phyloP scores from a whole-genome alignment of 2,329 filamentous ascomycete species.

The Beauveria australis region DNA sequence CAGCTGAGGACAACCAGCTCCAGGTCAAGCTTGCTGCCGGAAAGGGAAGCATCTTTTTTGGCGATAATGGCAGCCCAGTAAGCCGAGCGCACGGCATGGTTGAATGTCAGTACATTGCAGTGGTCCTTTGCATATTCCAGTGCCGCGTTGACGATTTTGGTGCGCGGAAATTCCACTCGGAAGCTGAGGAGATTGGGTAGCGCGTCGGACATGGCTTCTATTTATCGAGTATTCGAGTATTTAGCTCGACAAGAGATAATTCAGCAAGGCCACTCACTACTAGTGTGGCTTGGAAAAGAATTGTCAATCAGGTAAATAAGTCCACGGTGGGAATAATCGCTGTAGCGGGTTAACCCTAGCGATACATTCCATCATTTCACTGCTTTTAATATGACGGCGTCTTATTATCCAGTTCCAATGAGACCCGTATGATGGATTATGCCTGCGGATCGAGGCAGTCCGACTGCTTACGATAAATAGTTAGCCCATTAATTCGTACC shows the following conservation, averaged over 20 bases:
- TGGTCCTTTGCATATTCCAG: conserved; percentile 8
- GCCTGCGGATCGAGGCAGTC: too few species aligned
- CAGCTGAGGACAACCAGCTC: conserved; percentile 12
- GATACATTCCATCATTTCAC: not conserved
- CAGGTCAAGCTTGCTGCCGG: not conserved
- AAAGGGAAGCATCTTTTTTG: conserved; percentile 1
- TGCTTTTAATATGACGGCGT: not conserved
- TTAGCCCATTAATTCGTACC: not conserved
- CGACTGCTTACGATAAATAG: not conserved
- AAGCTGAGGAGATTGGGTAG: not conserved
- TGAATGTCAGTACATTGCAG: conserved; percentile 10
- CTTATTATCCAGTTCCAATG: not conserved
- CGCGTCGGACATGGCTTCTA: not conserved
- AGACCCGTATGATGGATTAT: too few species aligned
- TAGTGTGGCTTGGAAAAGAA: not conserved
- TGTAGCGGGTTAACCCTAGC: not conserved
- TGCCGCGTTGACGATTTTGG: not conserved
- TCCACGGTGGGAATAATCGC: not conserved
- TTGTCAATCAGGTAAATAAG: not conserved
- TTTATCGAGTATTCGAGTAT: not conserved
- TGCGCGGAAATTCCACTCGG: not conserved
- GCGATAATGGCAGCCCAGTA: conserved; percentile 12
- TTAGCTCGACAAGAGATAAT: not conserved
- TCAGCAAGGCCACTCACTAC: not conserved
- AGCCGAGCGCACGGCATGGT: conserved; percentile 12